These are phyloP conservation scores for Somion occarium DNA, from an alignment of 1,284 basidiomycete species.

Conservation along the genomic window DNA sequence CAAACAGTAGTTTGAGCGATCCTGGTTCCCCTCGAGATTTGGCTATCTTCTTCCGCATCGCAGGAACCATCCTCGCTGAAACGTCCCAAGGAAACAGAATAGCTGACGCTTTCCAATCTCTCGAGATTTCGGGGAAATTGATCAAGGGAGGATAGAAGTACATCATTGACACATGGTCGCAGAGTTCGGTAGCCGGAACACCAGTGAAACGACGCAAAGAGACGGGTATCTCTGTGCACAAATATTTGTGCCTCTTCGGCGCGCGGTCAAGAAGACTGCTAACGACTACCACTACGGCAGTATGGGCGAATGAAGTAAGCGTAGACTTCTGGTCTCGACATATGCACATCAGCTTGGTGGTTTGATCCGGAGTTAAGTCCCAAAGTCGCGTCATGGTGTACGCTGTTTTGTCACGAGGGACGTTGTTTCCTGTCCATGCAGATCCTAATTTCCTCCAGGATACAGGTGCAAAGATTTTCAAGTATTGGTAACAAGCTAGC, in stretches of 20 bases:
- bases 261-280: conserved; percentile 22
- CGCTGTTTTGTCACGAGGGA: conserved; percentile 15
- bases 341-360: conserved; percentile 20
- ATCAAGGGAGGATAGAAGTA: conserved; percentile 18
- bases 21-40: conserved; percentile 25
- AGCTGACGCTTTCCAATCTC: not conserved
- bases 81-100: conserved; percentile 21
- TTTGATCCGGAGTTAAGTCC: conserved; percentile 21
- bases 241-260: conserved; percentile 28
- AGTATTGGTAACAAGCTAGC: too few relatives aligned
- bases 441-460: conserved; percentile 19
- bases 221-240: conserved; percentile 30
- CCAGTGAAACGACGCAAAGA: conserved; percentile 32
- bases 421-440: conserved; percentile 33
- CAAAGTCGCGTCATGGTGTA: conserved; percentile 20
- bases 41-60: conserved; percentile 18
- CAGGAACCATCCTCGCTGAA: conserved; percentile 15
- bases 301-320: conserved; percentile 30
- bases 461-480: conserved; percentile 24
- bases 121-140: conserved; percentile 8
- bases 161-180: conserved; percentile 29
- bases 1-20: conserved; percentile 29
- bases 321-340: conserved; percentile 32
- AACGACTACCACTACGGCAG: conserved; percentile 24
- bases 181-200: conserved; percentile 26